Evolutionary conservation across 2,329 filamentous ascomycete species (phyloP).

Genomic region (Alternaria metachromatica): DNA sequence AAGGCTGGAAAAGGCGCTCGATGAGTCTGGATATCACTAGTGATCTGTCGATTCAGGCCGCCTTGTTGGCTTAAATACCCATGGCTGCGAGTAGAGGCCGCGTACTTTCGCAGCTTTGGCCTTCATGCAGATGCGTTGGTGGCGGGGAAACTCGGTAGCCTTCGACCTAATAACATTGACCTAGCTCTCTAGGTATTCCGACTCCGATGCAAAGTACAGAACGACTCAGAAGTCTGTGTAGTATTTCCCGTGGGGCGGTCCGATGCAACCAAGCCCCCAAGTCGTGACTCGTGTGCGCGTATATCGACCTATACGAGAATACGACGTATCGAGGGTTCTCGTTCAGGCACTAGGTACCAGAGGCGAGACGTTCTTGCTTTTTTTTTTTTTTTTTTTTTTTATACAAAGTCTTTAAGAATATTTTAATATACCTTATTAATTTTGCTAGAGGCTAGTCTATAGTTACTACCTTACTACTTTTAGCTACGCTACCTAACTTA

Average conservation of each 20-base stretch:
- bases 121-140: neutral
- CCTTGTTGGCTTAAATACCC: neutral
- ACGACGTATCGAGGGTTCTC: neutral
- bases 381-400: too few species aligned
- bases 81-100: neutral
- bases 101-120: neutral
- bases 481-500: too few species aligned
- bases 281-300: neutral
- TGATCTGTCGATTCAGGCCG: neutral
- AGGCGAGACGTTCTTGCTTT: neutral
- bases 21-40: neutral
- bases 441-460: too few species aligned
- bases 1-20: neutral
- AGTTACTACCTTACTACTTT: too few species aligned
- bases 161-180: neutral
- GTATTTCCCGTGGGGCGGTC: neutral
- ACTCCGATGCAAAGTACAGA: neutral
- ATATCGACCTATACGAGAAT: neutral
- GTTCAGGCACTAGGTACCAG: neutral
- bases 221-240: neutral
- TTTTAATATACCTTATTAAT: too few species aligned
- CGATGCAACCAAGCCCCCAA: neutral
- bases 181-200: neutral
- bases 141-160: neutral
- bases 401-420: neutral